A percentile compares a stretch with the other conserved stretches of the same genome.
phyloP scores from a whole-genome alignment of 495 filamentous ascomycete genomes.

The Podospora sp. region DNA sequence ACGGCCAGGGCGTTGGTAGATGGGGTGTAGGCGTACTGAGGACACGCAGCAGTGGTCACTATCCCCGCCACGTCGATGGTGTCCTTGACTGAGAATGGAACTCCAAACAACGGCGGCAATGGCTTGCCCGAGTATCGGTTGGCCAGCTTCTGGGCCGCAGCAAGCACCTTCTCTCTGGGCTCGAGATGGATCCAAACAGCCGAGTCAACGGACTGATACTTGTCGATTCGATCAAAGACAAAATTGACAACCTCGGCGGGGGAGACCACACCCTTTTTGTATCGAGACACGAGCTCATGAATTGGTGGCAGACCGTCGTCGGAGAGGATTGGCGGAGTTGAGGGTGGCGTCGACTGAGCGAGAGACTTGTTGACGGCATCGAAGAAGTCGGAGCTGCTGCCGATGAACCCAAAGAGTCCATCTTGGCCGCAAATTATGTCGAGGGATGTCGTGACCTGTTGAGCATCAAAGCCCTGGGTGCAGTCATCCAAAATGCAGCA shows the following conservation, averaged over 20 bases:
- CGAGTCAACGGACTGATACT: slow-evolving; percentile 50
- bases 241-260: slow-evolving; percentile 41
- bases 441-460: slow-evolving; percentile 40
- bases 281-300: slow-evolving; percentile 37
- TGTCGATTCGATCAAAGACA: slow-evolving; percentile 47
- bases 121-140: slow-evolving; percentile 47
- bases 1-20: slow-evolving; percentile 41
- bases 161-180: slow-evolving; percentile 41
- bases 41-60: slow-evolving; percentile 62
- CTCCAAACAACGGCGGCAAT: slow-evolving; percentile 61
- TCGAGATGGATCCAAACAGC: slow-evolving; percentile 59
- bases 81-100: slow-evolving; percentile 68
- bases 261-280: slow-evolving; percentile 34
- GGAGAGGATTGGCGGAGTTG: slow-evolving; percentile 32
- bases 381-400: slow-evolving; percentile 41
- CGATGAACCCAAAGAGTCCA: slow-evolving; percentile 53
- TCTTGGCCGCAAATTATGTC: slow-evolving; percentile 43
- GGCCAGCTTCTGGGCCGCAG: slow-evolving; percentile 47
- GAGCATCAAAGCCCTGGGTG: slow-evolving; percentile 42
- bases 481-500: slow-evolving; percentile 56
- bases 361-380: slow-evolving; percentile 32
- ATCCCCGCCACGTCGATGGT: slow-evolving; percentile 62
- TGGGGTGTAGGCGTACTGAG: slow-evolving; percentile 54
- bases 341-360: slow-evolving; percentile 34
- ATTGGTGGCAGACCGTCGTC: slow-evolving; percentile 38